Conservation (phyloP, 1,284 basidiomycete genomes). For the Cutaneotrichosporon sp. region DNA sequence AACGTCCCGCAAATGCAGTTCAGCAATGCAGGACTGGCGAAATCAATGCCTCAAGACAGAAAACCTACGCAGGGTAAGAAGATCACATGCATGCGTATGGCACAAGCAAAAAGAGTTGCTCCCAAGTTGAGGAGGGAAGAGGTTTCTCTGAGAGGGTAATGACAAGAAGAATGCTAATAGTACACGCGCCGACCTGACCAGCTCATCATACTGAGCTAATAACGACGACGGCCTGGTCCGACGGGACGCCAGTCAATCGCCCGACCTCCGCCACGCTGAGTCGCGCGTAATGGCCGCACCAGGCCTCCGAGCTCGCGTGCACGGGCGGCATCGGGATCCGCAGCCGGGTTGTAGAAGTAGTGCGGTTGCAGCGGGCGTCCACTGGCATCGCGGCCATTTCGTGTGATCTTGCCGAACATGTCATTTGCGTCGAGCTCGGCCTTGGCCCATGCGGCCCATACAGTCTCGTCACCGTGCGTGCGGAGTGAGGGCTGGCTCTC, state of each 20-base stretch:
- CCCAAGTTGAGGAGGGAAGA: no score
- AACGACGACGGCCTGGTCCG: slow-evolving; percentile 36
- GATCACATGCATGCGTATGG: no score
- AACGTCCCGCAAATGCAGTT: no score
- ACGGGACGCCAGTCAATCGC: slow-evolving; percentile 50
- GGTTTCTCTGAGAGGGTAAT: no score
- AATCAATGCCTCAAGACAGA: no score
- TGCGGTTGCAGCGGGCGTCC: slow-evolving; percentile 47
- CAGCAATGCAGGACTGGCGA: no score
- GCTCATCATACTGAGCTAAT: neutral
- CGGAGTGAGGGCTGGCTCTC: slow-evolving; percentile 44
- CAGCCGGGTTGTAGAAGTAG: slow-evolving; percentile 47
- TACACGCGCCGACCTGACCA: no score
- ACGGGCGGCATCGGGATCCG: slow-evolving; percentile 42
- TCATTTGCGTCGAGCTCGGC: slow-evolving; percentile 35
- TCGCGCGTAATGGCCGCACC: slow-evolving; percentile 46
- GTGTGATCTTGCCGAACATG: slow-evolving; percentile 49
- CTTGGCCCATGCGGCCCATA: slow-evolving; percentile 41
- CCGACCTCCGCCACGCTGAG: slow-evolving; percentile 43
- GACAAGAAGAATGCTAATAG: neutral
- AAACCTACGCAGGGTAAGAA: no score
- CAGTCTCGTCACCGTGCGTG: slow-evolving; percentile 32
- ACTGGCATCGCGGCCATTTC: slow-evolving; percentile 48
- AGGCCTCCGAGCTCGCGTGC: slow-evolving; percentile 45
- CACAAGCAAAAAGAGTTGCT: no score